Evolutionary conservation across 139 green algal genomes (phyloP).

Genomic region (Deuterostichococcus epilithicus): DNA sequence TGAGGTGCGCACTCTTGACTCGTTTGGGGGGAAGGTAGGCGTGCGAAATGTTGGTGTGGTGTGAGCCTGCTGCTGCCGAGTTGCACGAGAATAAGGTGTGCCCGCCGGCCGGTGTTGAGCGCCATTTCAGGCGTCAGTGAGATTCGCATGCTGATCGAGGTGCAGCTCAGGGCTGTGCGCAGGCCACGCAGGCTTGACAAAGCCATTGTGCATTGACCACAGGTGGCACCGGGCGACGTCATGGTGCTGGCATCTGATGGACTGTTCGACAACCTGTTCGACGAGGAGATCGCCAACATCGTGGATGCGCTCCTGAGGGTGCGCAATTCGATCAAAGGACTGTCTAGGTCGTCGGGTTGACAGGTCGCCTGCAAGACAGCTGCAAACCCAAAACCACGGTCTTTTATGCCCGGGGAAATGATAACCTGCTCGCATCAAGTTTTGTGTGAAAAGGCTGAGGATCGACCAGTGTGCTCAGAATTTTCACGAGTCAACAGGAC

Average conservation of each 20-base stretch:
- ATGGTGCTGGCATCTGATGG: conserved; percentile 88
- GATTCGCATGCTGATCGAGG: background rate
- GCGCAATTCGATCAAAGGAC: conserved; percentile 1
- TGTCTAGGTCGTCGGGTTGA: conserved; percentile 2
- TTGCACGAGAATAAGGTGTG: too few species aligned
- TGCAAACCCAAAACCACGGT: background rate
- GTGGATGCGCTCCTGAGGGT: conserved; percentile 23
- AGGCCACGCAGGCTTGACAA: conserved; percentile 53
- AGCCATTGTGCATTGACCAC: conserved; percentile 37
- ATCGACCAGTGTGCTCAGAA: too few species aligned
- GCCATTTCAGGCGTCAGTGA: too few species aligned
- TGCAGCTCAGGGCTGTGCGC: conserved; percentile 12
- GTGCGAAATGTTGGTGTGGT: too few species aligned
- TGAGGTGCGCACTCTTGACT: too few species aligned
- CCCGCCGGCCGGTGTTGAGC: too few species aligned
- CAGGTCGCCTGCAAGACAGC: conserved; percentile 1
- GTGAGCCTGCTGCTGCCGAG: too few species aligned
- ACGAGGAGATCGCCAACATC: conserved; percentile 69
- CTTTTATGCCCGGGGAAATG: background rate
- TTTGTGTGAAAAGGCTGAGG: too few species aligned
- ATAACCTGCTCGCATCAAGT: too few species aligned
- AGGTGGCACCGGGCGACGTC: conserved; percentile 64
- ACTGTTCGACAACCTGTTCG: conserved; percentile 97
- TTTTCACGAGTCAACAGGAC: too few species aligned
- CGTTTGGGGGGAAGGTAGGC: too few species aligned